Percentiles rank a stretch among this genome's conserved stretches.
Evolutionary conservation across 805 yeast genomes (phyloP).

Genomic region (Allodekkera sacchari): DNA sequence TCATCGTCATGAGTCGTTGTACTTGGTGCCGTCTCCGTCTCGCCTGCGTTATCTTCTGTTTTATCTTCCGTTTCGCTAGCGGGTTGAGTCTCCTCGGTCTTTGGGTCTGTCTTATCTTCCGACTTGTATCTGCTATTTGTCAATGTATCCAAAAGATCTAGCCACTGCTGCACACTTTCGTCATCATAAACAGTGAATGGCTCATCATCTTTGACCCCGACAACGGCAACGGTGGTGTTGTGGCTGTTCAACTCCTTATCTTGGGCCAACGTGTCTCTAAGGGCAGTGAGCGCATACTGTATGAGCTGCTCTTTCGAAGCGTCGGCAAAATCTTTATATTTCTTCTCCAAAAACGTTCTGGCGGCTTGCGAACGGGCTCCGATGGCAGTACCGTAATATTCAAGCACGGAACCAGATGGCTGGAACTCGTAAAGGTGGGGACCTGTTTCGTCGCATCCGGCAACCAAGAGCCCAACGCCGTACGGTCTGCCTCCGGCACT

Average conservation of each 20-base stretch:
- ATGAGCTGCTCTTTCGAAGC: constrained; percentile 65
- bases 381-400: constrained; percentile 88
- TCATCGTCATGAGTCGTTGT: constrained; percentile 10
- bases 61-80: constrained; percentile 25
- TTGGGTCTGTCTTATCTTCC: constrained; percentile 21
- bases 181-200: constrained; percentile 73
- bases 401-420: constrained; percentile 90
- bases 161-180: constrained; percentile 78
- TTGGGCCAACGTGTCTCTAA: constrained; percentile 89
- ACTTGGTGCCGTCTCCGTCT: constrained; percentile 6
- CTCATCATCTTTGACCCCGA: constrained; percentile 75
- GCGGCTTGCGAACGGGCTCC: constrained; percentile 99
- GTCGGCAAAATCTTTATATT: constrained; percentile 57
- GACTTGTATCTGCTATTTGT: constrained; percentile 47
- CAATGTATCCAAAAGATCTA: constrained; percentile 62
- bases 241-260: constrained; percentile 81
- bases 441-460: constrained; percentile 90
- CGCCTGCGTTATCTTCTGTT: constrained; percentile 12
- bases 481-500: constrained; percentile 95
- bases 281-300: constrained; percentile 78
- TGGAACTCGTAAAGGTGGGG: constrained; percentile 92
- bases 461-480: constrained; percentile 89
- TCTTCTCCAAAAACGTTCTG: constrained; percentile 88
- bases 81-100: constrained; percentile 17
- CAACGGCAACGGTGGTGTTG: constrained; percentile 87